Base-by-base conservation (phyloP, 1,284 basidiomycete genomes). In the Austropuccinia psidii region DNA sequence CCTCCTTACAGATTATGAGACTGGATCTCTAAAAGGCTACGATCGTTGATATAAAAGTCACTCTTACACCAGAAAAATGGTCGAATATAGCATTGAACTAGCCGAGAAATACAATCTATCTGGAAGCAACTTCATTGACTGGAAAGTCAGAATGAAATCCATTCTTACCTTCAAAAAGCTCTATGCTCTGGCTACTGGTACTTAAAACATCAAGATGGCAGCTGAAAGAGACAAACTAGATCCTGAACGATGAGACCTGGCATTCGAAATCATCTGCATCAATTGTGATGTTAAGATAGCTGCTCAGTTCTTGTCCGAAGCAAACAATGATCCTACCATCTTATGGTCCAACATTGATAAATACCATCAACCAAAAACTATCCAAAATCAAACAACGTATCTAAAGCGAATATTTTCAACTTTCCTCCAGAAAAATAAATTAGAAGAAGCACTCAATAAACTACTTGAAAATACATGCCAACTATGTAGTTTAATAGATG, bases 1-100 rank as follows among this genome's bases (percentile, higher is more conserved):
- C n/a, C n/a, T n/a, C n/a, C 29, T 57, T 5, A 57, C 54, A 8
- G 54, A 57, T 57, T 57, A 57, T 57, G 54, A 57, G 54, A 57
- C 27, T 31, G 54, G 54, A 13, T 4, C 29, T 27, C 54, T 57
- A 4, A 4, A 8, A 29, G 27, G 7, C 27, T 4, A 8, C 19
- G 27, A 29, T 17, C 27, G 29, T 31, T 57, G 8, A 6, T 57
- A 13, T n/a, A n/a, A n/a, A n/a, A n/a, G n/a, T n/a, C n/a, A n/a
- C n/a, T n/a, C n/a, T n/a, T n/a, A n/a, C n/a, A 27, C 49, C 41
- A 11, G 5, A 8, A 58, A 35, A 4, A 58, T 58, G 55, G 55
- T 4, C 24, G 55, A 58, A 15, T 9, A 37, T 6, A 17, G 33
- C 4, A 31, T 58, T 31, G 31, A 58, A 37, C 19, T 58, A 4